Percentiles rank a stretch among this genome's conserved stretches.
These are phyloP conservation scores for Pistacia integerrima DNA, from an alignment of 345 rosid genomes.

Conservation along the genomic window DNA sequence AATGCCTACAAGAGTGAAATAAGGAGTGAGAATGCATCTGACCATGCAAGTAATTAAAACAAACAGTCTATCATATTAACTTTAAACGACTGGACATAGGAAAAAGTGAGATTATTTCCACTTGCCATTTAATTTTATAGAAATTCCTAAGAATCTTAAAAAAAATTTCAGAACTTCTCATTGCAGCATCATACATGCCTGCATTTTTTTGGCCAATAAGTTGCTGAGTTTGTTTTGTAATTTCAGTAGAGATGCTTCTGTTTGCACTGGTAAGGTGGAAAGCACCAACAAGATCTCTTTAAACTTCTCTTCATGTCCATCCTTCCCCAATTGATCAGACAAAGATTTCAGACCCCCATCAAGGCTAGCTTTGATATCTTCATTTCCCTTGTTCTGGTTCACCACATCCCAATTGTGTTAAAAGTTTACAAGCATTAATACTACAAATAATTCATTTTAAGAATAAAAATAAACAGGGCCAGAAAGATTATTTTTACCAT, in stretches of 20 bases:
- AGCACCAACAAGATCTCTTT: constrained; percentile 47
- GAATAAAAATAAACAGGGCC: constrained; percentile 18
- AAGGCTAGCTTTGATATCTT: constrained; percentile 56
- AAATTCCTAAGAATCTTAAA: constrained; percentile 8
- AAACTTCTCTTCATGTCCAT: constrained; percentile 47
- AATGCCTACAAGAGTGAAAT: constrained; percentile 28
- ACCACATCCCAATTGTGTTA: constrained; percentile 29
- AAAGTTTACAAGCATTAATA: constrained; percentile 17
- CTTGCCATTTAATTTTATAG: not conserved
- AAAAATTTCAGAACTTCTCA: constrained; percentile 5
- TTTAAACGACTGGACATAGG: not conserved
- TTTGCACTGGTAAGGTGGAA: constrained; percentile 58
- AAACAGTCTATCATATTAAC: not conserved
- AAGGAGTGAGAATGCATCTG: not conserved
- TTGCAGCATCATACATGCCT: constrained; percentile 43
- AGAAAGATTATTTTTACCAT: constrained; percentile 52
- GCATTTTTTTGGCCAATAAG: constrained; percentile 51
- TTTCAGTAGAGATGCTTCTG: constrained; percentile 51
- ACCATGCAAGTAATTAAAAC: constrained; percentile 6
- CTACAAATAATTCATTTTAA: constrained; percentile 11
- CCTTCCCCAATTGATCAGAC: constrained; percentile 60
- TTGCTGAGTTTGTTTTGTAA: constrained; percentile 54
- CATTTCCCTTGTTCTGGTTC: constrained; percentile 69
- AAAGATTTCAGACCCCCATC: constrained; percentile 62
- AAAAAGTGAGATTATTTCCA: not conserved